Base-by-base conservation (phyloP, 352 stramenopile species). In the Phytophthora podocarpi region DNA sequence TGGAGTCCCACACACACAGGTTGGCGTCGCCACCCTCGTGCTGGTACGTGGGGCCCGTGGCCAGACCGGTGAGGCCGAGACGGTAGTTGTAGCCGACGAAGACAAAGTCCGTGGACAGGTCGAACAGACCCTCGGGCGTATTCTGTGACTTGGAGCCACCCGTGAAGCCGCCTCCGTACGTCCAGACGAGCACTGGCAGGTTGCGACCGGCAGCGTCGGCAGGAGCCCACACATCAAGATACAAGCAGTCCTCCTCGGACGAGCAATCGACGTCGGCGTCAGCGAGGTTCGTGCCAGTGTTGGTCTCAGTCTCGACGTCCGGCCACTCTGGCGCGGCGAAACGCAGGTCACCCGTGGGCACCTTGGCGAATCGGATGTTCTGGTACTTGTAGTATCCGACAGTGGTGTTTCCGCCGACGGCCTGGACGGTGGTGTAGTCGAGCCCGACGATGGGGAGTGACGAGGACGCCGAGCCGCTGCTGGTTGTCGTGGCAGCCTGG, bases 41-140 rank as follows among this genome's bases (percentile, higher is more conserved):
- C 6, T 75, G 61, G 40, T 76, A 68, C 18, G 67, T 63, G 4
- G 60, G 55, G 0, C 62, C 68, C 0, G 46, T 53, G 4, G 58
- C 47, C 13, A 74, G 47, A 18, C 71, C 64, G 1, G 70, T 60
- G 35, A 74, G 30, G 7, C 67, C 62, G 11, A 80, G 37, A 34
- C 71, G 71, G 34, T 80, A 80, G 52, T 80, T 80, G 56, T 68
- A 74, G 3, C 50, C 60, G 4, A 80, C 71, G 53, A 55, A 71
- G 21, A 80, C 23, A 9, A 79, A 71, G 42, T 79, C 47, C 11
- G 67, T 61, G 21, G 31, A 54, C 12, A 73, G 41, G 2, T 60
- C 52, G 11, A 73, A 73, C 7, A 73, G 53, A 11, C 64, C 64
- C 23, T 73, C 53, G 15, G 64, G 59, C 0, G 64, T 73, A 15